Conservation (phyloP, 192 early-diverging fungal species). For the Linnemannia exigua region DNA sequence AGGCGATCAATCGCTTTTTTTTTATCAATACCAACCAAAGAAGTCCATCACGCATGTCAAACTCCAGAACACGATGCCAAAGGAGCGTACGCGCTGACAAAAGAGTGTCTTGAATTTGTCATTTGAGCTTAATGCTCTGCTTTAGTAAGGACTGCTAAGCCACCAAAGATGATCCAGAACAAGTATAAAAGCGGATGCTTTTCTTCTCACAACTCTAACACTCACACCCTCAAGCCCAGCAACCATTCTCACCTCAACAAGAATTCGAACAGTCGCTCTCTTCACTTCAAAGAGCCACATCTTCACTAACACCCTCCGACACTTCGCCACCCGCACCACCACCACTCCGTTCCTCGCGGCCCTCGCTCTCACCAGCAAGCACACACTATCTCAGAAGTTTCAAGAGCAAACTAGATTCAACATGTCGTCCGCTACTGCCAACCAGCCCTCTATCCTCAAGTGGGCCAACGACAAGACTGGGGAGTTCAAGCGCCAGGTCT, state of each 20-base stretch:
- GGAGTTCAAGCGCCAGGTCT: conserved; percentile 84
- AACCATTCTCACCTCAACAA: conserved; percentile 31
- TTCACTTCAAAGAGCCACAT: neutral
- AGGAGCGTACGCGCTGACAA: neutral
- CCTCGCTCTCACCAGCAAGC: conserved; percentile 13
- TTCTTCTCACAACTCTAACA: neutral
- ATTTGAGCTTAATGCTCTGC: neutral
- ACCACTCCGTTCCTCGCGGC: neutral
- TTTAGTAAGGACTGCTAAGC: neutral
- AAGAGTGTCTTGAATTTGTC: neutral
- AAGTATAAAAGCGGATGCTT: neutral
- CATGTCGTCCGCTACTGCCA: conserved; percentile 28
- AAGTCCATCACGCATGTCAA: neutral
- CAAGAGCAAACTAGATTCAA: conserved; percentile 3
- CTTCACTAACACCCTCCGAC: neutral
- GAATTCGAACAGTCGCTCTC: neutral
- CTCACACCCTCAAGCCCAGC: neutral
- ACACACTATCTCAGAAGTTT: neutral
- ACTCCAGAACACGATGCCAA: neutral
- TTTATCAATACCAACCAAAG: neutral
- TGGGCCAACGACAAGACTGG: conserved; percentile 80
- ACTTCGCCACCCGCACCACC: neutral
- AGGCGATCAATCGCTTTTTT: neutral
- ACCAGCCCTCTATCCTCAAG: conserved; percentile 63
- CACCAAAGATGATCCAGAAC: neutral